Conservation (phyloP, 148 eudicot species). For the Beta vulgaris region DNA sequence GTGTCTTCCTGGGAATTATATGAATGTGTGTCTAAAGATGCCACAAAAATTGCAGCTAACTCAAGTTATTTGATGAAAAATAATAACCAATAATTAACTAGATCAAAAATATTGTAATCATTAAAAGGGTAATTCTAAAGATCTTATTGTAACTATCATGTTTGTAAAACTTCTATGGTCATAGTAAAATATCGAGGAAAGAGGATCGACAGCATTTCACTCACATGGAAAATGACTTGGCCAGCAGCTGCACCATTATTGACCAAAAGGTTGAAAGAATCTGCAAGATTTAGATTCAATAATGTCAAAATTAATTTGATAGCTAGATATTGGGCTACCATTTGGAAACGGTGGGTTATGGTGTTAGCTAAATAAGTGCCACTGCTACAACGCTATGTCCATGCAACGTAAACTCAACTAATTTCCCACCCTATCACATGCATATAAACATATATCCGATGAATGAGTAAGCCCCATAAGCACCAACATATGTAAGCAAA, state of each 20-base stretch:
- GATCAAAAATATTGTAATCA: no score
- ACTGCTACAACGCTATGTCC: no score
- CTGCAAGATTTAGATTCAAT: constrained; percentile 38
- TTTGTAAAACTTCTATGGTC: not conserved
- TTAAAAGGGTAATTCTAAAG: no score
- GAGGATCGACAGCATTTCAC: constrained; percentile 14
- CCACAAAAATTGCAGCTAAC: constrained; percentile 10
- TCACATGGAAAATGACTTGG: constrained; percentile 93
- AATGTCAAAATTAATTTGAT: not conserved
- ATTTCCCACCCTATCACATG: no score
- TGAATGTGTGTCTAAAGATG: constrained; percentile 80
- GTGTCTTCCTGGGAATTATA: constrained; percentile 79
- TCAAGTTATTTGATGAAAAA: not conserved
- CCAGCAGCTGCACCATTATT: constrained; percentile 96
- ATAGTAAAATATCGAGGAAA: not conserved
- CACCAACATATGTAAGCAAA: no score
- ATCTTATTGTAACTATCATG: no score
- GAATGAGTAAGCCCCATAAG: no score
- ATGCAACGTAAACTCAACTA: no score
- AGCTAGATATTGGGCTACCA: not conserved
- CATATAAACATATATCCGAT: no score
- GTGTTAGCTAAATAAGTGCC: no score
- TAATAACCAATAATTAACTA: not conserved
- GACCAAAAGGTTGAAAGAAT: constrained; percentile 94
- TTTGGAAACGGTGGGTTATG: not conserved